Evolutionary conservation across 2,329 filamentous ascomycete genomes (phyloP).

Genomic region (Beauveria scarabaeidicola): DNA sequence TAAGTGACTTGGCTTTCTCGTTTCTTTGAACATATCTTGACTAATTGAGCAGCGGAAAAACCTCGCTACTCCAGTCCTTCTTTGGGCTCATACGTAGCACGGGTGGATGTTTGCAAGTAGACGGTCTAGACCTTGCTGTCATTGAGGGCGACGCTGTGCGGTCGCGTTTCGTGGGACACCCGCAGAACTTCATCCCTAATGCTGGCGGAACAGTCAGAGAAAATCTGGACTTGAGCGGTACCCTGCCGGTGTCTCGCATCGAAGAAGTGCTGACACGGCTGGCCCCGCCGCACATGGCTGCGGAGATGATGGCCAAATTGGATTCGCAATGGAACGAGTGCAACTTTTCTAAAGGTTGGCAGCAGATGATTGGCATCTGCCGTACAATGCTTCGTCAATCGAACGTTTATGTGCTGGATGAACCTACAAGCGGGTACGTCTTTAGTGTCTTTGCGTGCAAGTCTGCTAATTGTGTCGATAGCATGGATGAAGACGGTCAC

Average conservation of each 20-base stretch:
- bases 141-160: background rate
- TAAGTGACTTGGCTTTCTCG: background rate
- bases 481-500: conserved; percentile 1
- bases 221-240: background rate
- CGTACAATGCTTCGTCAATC: background rate
- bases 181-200: background rate
- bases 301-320: conserved; percentile 1
- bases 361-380: background rate
- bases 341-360: background rate
- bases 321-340: conserved; percentile 3
- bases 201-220: background rate
- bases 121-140: background rate
- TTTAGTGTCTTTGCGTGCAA: background rate
- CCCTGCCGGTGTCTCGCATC: background rate
- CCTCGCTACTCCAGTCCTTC: background rate
- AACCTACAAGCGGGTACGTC: conserved; percentile 5
- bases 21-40: background rate
- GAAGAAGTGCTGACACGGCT: background rate
- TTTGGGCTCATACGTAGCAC: background rate
- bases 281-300: background rate
- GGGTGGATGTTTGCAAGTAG: background rate
- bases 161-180: background rate
- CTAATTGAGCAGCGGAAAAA: conserved; percentile 1
- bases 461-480: background rate
- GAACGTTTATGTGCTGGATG: background rate